Percentiles rank a stretch among this genome's conserved stretches.
Conservation (phyloP, 768 basidiomycete genomes). For the Serendipita vermifera region DNA sequence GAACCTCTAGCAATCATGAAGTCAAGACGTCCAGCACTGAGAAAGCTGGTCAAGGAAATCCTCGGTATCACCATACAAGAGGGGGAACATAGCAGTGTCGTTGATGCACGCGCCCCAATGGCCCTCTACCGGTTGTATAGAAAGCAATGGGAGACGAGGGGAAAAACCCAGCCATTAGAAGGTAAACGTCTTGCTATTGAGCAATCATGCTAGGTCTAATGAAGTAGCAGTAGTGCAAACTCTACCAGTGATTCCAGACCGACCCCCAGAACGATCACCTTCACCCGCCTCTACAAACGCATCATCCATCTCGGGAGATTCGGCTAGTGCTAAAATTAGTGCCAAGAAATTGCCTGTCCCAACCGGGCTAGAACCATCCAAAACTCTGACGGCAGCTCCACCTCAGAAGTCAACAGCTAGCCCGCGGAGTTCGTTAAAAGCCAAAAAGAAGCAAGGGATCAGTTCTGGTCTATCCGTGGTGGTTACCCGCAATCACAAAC, state of each 20-base stretch:
- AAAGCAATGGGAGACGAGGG: conserved; percentile 57
- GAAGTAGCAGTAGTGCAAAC: not conserved
- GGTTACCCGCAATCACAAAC: not conserved
- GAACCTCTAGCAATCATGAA: conserved; percentile 25
- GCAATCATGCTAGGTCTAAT: not conserved
- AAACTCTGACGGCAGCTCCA: not conserved
- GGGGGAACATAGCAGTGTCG: conserved; percentile 87
- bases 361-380: not conserved
- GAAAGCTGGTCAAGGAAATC: conserved; percentile 68
- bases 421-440: not conserved
- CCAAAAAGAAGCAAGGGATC: not conserved
- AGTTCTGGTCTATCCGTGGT: not conserved
- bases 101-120: conserved; percentile 91
- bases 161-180: not conserved
- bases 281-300: not conserved
- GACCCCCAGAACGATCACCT: not conserved
- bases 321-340: not conserved
- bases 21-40: conserved; percentile 58
- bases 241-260: not conserved
- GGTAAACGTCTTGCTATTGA: not conserved
- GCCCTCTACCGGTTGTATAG: conserved; percentile 77
- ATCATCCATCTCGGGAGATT: not conserved
- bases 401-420: not conserved
- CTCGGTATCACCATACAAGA: conserved; percentile 67
- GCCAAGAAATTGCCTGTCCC: too few species aligned